phyloP scores from a whole-genome alignment of 768 basidiomycete genomes.

The Candolleomyces aberdarensis region DNA sequence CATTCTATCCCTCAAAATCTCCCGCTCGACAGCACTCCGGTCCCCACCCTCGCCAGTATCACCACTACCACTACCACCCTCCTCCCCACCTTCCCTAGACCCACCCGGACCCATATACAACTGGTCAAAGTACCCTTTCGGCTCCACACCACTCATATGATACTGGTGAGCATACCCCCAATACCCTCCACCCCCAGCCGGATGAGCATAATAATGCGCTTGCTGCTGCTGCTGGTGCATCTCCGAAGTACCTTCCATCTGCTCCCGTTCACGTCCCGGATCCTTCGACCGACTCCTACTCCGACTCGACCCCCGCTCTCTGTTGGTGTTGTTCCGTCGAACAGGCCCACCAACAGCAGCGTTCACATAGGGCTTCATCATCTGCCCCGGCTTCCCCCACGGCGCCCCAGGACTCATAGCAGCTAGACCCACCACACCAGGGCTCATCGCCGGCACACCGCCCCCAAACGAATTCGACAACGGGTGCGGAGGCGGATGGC shows the following conservation, averaged over 20 bases:
- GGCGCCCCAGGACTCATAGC: constrained; percentile 74
- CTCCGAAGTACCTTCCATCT: no score
- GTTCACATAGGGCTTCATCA: constrained; percentile 40
- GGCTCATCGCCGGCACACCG: constrained; percentile 30
- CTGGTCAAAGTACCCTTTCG: constrained; percentile 11
- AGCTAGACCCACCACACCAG: constrained; percentile 58
- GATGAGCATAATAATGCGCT: background rate
- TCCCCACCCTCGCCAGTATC: background rate
- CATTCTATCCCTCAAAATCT: background rate
- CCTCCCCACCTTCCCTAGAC: constrained; percentile 2
- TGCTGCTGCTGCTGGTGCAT: background rate
- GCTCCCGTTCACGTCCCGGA: background rate
- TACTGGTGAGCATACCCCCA: background rate
- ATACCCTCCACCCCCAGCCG: background rate
- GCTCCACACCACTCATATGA: background rate
- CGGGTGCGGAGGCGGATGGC: constrained; percentile 4
- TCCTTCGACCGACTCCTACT: background rate
- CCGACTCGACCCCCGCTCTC: background rate
- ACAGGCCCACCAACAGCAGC: constrained; percentile 48
- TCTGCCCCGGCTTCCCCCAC: constrained; percentile 58
- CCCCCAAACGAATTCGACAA: constrained; percentile 6
- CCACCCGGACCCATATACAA: constrained; percentile 10
- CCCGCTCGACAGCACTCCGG: background rate
- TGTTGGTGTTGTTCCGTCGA: constrained; percentile 4
- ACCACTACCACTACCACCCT: background rate